A percentile compares a stretch with the other conserved stretches of the same genome.
phyloP scores from a whole-genome alignment of 2,329 filamentous ascomycete species.

The Neonectria coccinea region DNA sequence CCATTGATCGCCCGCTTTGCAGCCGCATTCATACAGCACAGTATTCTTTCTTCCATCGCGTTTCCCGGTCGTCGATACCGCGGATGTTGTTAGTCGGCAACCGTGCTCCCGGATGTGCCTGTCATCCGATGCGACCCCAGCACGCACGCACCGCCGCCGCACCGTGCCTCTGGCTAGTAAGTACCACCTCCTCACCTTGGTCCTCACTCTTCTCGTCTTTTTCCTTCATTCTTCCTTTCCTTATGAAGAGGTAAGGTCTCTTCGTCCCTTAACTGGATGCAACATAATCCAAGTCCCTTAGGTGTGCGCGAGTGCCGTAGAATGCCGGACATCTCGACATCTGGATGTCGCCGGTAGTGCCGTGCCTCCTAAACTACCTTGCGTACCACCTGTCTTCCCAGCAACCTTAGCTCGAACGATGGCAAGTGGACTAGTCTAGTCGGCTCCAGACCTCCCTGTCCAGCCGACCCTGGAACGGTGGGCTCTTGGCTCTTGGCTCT shows the following conservation, averaged over 20 bases:
- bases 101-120: not conserved
- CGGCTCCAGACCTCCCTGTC: constrained; percentile 4
- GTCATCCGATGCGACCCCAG: not conserved
- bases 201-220: not conserved
- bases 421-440: constrained; percentile 12
- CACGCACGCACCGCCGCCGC: not conserved
- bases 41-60: not conserved
- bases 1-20: not conserved
- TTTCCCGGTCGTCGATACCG: not conserved
- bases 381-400: not conserved
- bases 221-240: not conserved
- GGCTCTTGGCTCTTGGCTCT: not conserved
- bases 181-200: not conserved
- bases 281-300: too few species aligned
- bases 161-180: too few species aligned
- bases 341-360: constrained; percentile 4
- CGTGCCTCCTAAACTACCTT: not conserved
- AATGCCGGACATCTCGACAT: not conserved
- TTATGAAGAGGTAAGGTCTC: too few species aligned
- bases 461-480: not conserved
- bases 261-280: too few species aligned
- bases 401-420: constrained; percentile 5
- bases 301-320: not conserved
- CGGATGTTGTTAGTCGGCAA: too few species aligned
- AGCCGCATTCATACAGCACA: not conserved